Conservation (phyloP, 2,329 filamentous ascomycete species). For the Fusarium nelsonii region DNA sequence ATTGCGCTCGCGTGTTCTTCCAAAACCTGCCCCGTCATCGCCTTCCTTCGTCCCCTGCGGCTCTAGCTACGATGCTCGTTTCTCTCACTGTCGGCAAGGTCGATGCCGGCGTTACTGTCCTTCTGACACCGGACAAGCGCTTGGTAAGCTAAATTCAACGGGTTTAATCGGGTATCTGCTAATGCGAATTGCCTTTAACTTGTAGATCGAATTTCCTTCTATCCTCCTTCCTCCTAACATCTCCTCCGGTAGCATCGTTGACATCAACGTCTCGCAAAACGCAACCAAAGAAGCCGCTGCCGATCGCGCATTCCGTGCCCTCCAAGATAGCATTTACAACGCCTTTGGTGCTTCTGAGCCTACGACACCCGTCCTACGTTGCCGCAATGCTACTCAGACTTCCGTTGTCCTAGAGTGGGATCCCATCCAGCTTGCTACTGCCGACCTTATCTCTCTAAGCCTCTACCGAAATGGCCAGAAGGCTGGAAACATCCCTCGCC, state of each 20-base stretch:
- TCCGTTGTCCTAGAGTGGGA: slow-evolving; percentile 99
- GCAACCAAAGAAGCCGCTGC: slow-evolving; percentile 79
- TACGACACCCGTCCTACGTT: slow-evolving; percentile 81
- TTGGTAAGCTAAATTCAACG: slow-evolving; percentile 71
- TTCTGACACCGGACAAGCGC: slow-evolving; percentile 96
- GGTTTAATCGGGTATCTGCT: slow-evolving; percentile 21
- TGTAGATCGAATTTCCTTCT: slow-evolving; percentile 96
- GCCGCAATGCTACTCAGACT: slow-evolving; percentile 98
- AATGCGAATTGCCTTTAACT: slow-evolving; percentile 27
- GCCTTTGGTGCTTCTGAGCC: slow-evolving; percentile 88
- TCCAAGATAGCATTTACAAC: slow-evolving; percentile 90
- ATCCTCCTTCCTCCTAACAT: slow-evolving; percentile 97
- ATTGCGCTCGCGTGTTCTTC: slow-evolving; percentile 11
- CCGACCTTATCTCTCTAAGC: slow-evolving; percentile 88
- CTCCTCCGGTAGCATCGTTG: slow-evolving; percentile 94
- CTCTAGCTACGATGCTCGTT: slow-evolving; percentile 79
- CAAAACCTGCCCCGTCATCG: slow-evolving; percentile 6
- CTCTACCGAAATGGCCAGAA: slow-evolving; percentile 97
- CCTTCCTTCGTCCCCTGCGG: slow-evolving; percentile 32
- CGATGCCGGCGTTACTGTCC: slow-evolving; percentile 96
- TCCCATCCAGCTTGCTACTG: slow-evolving; percentile 90
- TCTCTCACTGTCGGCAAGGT: slow-evolving; percentile 99
- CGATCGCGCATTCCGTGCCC: slow-evolving; percentile 79
- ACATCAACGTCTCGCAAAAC: slow-evolving; percentile 95
- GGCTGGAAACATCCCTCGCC: slow-evolving; percentile 92